Conservation (phyloP, 257 asterid species). For the Nicotiana tomentosiformis region DNA sequence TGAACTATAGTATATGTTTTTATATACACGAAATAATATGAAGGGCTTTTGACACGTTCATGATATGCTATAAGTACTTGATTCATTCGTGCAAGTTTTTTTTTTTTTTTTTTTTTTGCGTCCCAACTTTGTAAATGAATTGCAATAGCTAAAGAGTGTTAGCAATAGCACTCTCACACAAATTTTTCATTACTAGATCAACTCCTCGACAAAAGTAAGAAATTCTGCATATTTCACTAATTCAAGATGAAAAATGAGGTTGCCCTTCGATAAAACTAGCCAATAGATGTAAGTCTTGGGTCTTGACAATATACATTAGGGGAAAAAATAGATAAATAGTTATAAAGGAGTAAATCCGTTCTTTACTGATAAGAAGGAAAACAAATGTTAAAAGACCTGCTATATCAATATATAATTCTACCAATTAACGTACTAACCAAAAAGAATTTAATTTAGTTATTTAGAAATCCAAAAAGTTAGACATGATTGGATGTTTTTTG, state of each 20-base stretch:
- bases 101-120: no score
- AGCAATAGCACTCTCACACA: neutral
- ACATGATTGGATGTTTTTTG: neutral
- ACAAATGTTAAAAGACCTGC: neutral
- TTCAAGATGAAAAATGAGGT: neutral
- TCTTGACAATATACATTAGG: neutral
- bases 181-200: neutral
- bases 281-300: neutral
- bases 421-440: neutral
- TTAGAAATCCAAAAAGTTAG: neutral
- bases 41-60: no score
- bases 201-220: neutral
- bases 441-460: conserved; percentile 9
- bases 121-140: no score
- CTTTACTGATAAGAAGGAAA: neutral
- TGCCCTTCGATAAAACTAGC: neutral
- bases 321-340: neutral
- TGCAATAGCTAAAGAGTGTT: no score
- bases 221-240: no score
- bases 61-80: no score
- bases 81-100: no score
- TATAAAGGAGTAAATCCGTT: neutral
- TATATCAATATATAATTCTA: neutral
- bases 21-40: no score
- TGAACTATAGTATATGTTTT: no score